Percentiles rank a stretch among this genome's conserved stretches.
phyloP scores from a whole-genome alignment of 2,329 filamentous ascomycete species.

The Apiospora phragmitis region DNA sequence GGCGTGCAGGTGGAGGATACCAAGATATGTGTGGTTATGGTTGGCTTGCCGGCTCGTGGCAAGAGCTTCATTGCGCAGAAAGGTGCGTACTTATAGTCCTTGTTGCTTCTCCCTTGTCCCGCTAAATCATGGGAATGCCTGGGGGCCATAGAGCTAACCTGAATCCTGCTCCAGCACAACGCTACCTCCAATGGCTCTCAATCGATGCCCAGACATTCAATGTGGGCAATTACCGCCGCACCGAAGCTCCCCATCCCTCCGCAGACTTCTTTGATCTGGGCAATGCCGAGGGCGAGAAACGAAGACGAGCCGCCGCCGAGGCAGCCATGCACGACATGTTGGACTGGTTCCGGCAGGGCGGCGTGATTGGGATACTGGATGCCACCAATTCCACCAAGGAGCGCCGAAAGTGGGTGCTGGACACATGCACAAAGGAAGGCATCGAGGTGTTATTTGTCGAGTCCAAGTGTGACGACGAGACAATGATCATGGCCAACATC shows the following conservation, averaged over 20 bases:
- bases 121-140: background rate
- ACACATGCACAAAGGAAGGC: constrained; percentile 71
- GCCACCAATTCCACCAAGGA: constrained; percentile 95
- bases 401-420: constrained; percentile 86
- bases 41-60: constrained; percentile 89
- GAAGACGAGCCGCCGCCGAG: constrained; percentile 84
- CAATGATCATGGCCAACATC: constrained; percentile 97
- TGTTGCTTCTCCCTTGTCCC: constrained; percentile 8
- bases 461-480: constrained; percentile 94
- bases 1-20: constrained; percentile 92
- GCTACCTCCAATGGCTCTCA: constrained; percentile 95
- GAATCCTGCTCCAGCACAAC: constrained; percentile 64
- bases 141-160: constrained; percentile 1
- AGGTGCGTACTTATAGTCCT: constrained; percentile 58
- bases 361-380: constrained; percentile 90
- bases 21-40: constrained; percentile 98
- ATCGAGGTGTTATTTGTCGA: constrained; percentile 95
- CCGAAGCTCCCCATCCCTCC: constrained; percentile 83
- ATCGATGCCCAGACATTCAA: constrained; percentile 96
- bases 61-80: constrained; percentile 98
- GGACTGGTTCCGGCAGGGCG: constrained; percentile 80
- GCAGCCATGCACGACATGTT: constrained; percentile 93
- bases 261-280: constrained; percentile 94
- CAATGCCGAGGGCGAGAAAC: constrained; percentile 87
- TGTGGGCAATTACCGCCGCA: constrained; percentile 91